Evolutionary conservation across 495 filamentous ascomycete species (phyloP).

Genomic region (Aspergillus taichungensis): DNA sequence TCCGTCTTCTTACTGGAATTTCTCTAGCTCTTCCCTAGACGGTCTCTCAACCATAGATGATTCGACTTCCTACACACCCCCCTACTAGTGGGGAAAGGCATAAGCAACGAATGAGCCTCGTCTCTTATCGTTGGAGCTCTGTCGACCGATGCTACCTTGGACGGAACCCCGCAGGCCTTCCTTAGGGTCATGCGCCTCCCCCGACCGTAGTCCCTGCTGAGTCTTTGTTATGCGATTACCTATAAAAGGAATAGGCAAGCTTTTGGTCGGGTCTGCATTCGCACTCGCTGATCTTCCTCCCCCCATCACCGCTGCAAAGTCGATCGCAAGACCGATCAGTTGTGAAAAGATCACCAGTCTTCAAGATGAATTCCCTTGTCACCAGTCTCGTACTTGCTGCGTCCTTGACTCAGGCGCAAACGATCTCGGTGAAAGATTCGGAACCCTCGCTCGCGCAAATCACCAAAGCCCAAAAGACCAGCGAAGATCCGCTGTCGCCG

Average conservation of each 20-base stretch:
- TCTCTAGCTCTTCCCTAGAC: too few species aligned
- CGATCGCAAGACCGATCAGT: too few species aligned
- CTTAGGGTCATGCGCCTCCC: too few species aligned
- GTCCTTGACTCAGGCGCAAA: constrained; percentile 22
- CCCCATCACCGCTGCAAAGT: not conserved
- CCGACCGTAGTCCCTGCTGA: too few species aligned
- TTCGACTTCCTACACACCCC: too few species aligned
- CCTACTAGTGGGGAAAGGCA: too few species aligned
- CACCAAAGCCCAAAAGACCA: constrained; percentile 17
- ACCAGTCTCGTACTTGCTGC: constrained; percentile 10
- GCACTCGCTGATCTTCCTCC: not conserved
- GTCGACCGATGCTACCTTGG: too few species aligned
- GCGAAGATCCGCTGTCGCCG: constrained; percentile 37
- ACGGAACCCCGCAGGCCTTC: too few species aligned
- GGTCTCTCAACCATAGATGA: too few species aligned
- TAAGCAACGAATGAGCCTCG: not conserved
- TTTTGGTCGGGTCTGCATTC: not conserved
- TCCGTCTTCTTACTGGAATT: too few species aligned
- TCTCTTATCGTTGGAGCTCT: not conserved
- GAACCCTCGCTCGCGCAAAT: constrained; percentile 20
- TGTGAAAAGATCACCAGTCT: not conserved
- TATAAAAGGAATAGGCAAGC: too few species aligned
- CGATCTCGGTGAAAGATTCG: constrained; percentile 14
- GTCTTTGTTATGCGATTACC: too few species aligned
- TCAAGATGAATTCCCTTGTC: constrained; percentile 20